phyloP scores from a whole-genome alignment of 768 basidiomycete species.

The Russula sp. region DNA sequence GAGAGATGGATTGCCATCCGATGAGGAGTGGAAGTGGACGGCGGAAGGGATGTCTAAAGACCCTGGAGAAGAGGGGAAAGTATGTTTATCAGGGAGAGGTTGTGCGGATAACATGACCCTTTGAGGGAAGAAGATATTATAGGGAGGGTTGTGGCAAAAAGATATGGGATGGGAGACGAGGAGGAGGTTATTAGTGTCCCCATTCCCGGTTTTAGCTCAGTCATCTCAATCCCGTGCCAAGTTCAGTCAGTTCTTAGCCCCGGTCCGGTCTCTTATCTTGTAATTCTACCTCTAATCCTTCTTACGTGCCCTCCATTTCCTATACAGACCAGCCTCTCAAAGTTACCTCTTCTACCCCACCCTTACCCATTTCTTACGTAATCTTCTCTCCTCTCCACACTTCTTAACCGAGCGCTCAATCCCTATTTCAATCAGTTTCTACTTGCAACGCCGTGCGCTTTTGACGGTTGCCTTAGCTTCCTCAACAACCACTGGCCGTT shows the following conservation, averaged over 20 bases:
- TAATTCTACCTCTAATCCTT: no score
- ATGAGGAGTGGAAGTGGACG: conserved; percentile 9
- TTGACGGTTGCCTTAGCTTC: neutral
- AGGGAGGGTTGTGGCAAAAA: neutral
- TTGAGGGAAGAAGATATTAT: conserved; percentile 4
- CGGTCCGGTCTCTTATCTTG: no score
- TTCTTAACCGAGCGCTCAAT: no score
- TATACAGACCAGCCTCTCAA: no score
- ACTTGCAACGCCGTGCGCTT: no score
- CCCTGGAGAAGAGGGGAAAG: conserved; percentile 33
- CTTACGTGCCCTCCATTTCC: no score
- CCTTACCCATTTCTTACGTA: no score
- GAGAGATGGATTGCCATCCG: neutral
- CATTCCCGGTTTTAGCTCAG: no score
- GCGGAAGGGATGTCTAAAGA: conserved; percentile 24
- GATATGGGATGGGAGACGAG: neutral
- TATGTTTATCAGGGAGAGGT: conserved; percentile 34
- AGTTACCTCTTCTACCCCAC: no score
- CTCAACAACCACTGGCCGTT: neutral
- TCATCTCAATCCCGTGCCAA: no score
- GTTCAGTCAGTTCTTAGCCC: no score
- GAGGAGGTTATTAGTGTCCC: neutral
- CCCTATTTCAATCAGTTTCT: neutral
- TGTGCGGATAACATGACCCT: conserved; percentile 9
- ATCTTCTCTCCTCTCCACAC: no score